Conservation (phyloP, 495 filamentous ascomycete species). For the Xylaria bambusicola region DNA sequence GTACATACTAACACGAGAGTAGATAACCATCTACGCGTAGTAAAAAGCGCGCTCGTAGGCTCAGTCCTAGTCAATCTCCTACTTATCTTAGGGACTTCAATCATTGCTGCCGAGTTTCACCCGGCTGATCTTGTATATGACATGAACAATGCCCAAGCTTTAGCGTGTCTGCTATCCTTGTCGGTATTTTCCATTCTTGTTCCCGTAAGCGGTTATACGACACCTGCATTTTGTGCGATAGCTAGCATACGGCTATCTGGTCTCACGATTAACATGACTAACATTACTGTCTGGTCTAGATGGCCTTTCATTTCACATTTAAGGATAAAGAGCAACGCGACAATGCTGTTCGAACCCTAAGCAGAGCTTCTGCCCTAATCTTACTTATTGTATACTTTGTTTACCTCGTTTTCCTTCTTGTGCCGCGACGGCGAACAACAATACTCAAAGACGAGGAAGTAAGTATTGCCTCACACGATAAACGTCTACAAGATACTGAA, state of each 20-base stretch:
- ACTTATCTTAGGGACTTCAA: conserved; percentile 76
- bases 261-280: too few relatives aligned
- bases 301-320: conserved; percentile 28
- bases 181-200: conserved; percentile 31
- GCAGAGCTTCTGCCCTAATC: conserved; percentile 15
- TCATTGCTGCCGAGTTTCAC: conserved; percentile 61
- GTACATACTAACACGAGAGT: neutral
- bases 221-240: neutral
- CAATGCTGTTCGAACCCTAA: conserved; percentile 24
- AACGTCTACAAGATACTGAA: too few relatives aligned
- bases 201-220: conserved; percentile 23
- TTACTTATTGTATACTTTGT: conserved; percentile 15
- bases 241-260: neutral
- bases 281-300: conserved; percentile 14
- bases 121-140: conserved; percentile 6
- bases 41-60: conserved; percentile 72
- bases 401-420: conserved; percentile 1
- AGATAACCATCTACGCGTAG: conserved; percentile 66
- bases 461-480: neutral
- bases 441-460: neutral
- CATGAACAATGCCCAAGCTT: conserved; percentile 26
- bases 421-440: neutral
- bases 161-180: conserved; percentile 27
- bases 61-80: conserved; percentile 75
- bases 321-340: conserved; percentile 21